A percentile compares a stretch with the other conserved stretches of the same genome.
Conservation (phyloP, 148 eudicot species). For the Vaccinium corymbosum region DNA sequence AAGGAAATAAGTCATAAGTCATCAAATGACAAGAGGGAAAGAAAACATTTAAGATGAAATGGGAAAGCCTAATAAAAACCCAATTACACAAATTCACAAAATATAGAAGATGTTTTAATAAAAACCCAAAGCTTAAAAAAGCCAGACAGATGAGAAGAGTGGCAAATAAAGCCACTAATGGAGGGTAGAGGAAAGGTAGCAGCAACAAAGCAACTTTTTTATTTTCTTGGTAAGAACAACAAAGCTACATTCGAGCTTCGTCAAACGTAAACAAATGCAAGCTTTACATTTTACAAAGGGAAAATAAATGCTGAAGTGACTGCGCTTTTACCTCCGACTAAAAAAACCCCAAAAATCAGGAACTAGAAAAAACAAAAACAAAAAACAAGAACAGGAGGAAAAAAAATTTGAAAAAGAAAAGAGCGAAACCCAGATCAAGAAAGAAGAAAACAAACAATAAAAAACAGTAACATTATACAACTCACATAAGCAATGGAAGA, state of each 20-base stretch:
- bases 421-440: slow-evolving; percentile 1
- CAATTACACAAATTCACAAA: too few relatives aligned
- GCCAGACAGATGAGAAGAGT: not conserved
- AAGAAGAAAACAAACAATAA: not conserved
- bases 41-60: not conserved
- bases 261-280: not conserved
- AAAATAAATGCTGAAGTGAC: not conserved
- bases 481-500: not conserved
- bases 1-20: not conserved
- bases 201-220: not conserved
- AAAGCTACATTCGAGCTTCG: not conserved
- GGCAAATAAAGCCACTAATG: not conserved
- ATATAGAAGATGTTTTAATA: too few relatives aligned
- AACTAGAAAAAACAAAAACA: not conserved
- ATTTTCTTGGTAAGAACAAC: too few relatives aligned
- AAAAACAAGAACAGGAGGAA: not conserved
- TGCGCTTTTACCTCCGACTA: not conserved
- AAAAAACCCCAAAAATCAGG: not conserved
- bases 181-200: not conserved
- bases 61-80: not conserved
- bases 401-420: not conserved
- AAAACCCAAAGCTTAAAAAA: not conserved
- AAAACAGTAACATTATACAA: not conserved
- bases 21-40: not conserved
- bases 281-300: not conserved